Percentiles rank a stretch among this genome's conserved stretches.
phyloP scores from a whole-genome alignment of 306 rosid genomes.

The Gleditsia sinensis region DNA sequence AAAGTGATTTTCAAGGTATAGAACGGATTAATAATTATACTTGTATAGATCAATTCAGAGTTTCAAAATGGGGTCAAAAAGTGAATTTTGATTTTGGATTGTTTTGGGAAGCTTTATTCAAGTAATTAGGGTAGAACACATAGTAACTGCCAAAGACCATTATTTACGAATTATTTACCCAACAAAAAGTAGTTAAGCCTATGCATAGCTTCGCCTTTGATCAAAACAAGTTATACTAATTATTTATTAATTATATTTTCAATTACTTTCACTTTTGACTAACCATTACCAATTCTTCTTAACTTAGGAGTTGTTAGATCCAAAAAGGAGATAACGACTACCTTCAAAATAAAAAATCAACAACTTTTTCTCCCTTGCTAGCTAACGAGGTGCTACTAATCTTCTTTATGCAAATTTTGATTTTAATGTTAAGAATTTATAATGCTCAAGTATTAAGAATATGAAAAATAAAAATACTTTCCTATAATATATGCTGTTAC shows the following conservation, averaged over 20 bases:
- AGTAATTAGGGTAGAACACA: conserved; percentile 27
- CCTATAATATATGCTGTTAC: too few relatives aligned
- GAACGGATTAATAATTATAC: conserved; percentile 14
- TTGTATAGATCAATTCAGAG: neutral
- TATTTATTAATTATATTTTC: neutral
- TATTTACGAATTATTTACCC: conserved; percentile 49
- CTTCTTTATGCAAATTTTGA: neutral
- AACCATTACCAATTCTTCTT: neutral
- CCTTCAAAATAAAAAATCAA: neutral
- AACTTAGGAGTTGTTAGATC: conserved; percentile 18
- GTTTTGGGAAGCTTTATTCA: conserved; percentile 40
- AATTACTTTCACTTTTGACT: conserved; percentile 8
- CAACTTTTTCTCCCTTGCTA: neutral
- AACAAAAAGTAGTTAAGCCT: conserved; percentile 44
- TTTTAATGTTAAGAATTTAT: too few relatives aligned
- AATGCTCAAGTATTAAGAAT: neutral
- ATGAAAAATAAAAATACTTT: too few relatives aligned
- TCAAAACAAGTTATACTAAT: conserved; percentile 29
- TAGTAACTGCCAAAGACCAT: conserved; percentile 24
- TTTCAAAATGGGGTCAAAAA: conserved; percentile 40
- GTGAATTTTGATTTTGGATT: conserved; percentile 44
- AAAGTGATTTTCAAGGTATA: conserved; percentile 39
- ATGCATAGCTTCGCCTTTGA: conserved; percentile 34
- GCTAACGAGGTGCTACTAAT: neutral
- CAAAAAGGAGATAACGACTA: neutral